Evolutionary conservation across 805 yeast genomes (phyloP).

Genomic region (Kodamaea nitidulidarum): DNA sequence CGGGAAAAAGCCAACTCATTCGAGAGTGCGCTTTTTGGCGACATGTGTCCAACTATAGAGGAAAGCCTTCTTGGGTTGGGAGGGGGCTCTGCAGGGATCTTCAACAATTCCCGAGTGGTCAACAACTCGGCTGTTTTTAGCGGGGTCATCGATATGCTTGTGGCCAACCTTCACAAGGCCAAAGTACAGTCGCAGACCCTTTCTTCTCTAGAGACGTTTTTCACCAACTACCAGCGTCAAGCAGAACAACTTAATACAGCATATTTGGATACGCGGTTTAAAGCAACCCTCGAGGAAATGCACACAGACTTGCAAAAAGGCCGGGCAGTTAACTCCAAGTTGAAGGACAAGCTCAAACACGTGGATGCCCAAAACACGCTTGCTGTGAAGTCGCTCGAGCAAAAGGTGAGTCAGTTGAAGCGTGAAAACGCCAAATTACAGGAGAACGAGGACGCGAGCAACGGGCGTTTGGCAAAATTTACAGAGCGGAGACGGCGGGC

Average conservation of each 20-base stretch:
- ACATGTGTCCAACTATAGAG: slow-evolving; percentile 47
- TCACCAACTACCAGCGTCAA: slow-evolving; percentile 44
- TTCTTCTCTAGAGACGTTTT: slow-evolving; percentile 50
- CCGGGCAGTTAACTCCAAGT: slow-evolving; percentile 12
- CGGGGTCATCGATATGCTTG: slow-evolving; percentile 50
- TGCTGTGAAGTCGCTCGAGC: slow-evolving; percentile 4
- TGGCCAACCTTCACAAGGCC: slow-evolving; percentile 53
- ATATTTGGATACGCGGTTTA: slow-evolving; percentile 20
- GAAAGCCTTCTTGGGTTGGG: slow-evolving; percentile 47
- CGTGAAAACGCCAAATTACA: slow-evolving; percentile 7
- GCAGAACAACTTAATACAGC: slow-evolving; percentile 23
- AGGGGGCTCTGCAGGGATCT: slow-evolving; percentile 51
- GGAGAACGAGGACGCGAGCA: slow-evolving; percentile 1
- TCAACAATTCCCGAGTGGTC: slow-evolving; percentile 56
- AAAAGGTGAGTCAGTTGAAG: slow-evolving; percentile 8
- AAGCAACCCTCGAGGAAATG: slow-evolving; percentile 11
- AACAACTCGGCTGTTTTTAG: slow-evolving; percentile 55
- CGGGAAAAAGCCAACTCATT: slow-evolving; percentile 21
- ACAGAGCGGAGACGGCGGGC: not conserved
- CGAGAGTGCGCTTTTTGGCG: slow-evolving; percentile 62
- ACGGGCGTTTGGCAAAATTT: slow-evolving; percentile 1
- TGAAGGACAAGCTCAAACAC: slow-evolving; percentile 14
- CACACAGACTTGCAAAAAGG: slow-evolving; percentile 17
- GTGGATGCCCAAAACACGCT: slow-evolving; percentile 9
- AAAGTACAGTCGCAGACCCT: slow-evolving; percentile 57